Percentiles rank a stretch among this genome's conserved stretches.
Conservation (phyloP, 2,329 filamentous ascomycete species). For the Dactylellina drechsleri region DNA sequence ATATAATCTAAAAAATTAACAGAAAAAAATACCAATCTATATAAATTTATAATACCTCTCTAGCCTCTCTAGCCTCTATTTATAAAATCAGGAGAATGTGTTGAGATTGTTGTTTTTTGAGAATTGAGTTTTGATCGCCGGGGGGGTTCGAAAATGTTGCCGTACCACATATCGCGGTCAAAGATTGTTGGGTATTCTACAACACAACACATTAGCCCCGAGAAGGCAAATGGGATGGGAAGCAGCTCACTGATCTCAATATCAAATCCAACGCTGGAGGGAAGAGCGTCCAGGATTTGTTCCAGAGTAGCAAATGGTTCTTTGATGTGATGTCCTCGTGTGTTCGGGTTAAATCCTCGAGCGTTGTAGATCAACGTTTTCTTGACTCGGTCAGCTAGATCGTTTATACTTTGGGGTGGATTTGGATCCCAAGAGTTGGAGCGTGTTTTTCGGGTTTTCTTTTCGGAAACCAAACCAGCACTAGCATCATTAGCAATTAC, state of each 20-base stretch:
- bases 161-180: conserved; percentile 89
- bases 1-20: too few relatives aligned
- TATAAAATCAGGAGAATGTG: too few relatives aligned
- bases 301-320: conserved; percentile 94
- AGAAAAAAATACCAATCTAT: too few relatives aligned
- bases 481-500: not conserved
- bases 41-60: too few relatives aligned
- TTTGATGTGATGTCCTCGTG: conserved; percentile 91
- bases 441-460: conserved; percentile 42
- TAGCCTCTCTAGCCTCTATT: too few relatives aligned
- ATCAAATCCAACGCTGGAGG: conserved; percentile 85
- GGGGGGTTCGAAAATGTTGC: too few relatives aligned
- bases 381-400: conserved; percentile 86
- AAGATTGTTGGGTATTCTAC: conserved; percentile 93
- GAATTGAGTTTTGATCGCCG: too few relatives aligned
- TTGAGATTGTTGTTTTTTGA: too few relatives aligned
- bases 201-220: not conserved
- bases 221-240: not conserved
- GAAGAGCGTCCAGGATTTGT: conserved; percentile 87
- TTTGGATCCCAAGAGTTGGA: conserved; percentile 71
- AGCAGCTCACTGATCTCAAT: conserved; percentile 80
- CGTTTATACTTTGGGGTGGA: conserved; percentile 64
- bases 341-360: conserved; percentile 89
- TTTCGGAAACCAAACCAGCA: conserved; percentile 7
- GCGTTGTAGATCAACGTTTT: conserved; percentile 97